Conservation (phyloP, 106 monocot genomes). For the Chionographis japonica region DNA sequence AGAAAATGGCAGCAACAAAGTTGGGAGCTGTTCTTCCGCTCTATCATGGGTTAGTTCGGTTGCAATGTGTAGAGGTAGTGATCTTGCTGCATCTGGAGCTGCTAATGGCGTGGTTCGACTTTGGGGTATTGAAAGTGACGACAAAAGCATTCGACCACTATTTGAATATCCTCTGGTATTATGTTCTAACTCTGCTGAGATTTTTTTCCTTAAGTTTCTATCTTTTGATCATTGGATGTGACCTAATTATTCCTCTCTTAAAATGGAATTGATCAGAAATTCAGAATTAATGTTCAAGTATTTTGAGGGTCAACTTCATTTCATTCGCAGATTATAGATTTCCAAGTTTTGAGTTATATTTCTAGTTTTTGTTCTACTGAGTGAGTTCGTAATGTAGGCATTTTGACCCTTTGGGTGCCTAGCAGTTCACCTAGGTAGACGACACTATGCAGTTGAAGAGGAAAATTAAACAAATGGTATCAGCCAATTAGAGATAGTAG, state of each 20-base stretch:
- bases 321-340: too few species aligned
- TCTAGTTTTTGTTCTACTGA: too few species aligned
- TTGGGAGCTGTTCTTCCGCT: conserved; percentile 33
- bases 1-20: conserved; percentile 38
- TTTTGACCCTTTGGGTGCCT: too few species aligned
- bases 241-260: not conserved
- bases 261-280: not conserved
- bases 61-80: conserved; percentile 81
- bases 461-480: too few species aligned
- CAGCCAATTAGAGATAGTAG: too few species aligned
- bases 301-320: too few species aligned
- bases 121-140: conserved; percentile 69
- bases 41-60: conserved; percentile 92
- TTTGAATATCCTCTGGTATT: conserved; percentile 69
- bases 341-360: too few species aligned
- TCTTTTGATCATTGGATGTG: not conserved
- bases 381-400: too few species aligned
- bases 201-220: conserved; percentile 1
- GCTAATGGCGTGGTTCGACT: conserved; percentile 75
- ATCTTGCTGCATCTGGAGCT: conserved; percentile 95
- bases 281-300: not conserved
- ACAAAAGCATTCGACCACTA: conserved; percentile 56
- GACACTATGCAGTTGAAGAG: too few species aligned
- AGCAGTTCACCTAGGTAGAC: too few species aligned
- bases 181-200: not conserved